Evolutionary conservation across 2,329 filamentous ascomycete species (phyloP), one percentile per base, ranked within the genome.

Genomic region (Epichloe bromicola): DNA sequence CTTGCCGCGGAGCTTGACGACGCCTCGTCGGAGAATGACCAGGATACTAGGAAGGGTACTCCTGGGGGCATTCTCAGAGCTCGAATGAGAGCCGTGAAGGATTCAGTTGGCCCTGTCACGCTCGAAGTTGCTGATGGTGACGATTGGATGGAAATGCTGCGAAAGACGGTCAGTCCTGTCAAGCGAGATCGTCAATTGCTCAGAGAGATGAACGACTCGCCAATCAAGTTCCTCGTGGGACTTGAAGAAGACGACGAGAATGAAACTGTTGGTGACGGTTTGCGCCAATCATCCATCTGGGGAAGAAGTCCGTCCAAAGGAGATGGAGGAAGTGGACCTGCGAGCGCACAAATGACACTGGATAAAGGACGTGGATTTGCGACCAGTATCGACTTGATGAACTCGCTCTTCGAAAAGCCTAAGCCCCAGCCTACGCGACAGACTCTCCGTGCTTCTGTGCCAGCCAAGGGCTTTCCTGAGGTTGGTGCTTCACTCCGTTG

Each of bases 371-470:
- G 80, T 56, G 83, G 85, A 1, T 91, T 95, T 67, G 79, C 82
- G 19, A 95, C 86, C 19, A 90, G 86, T 62, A 95, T 97, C 69
- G 93, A 96, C 71, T 73, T 96, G 65, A 96, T 95, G 88, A 91
- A 95, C 65, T 95, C 88, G 46, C 73, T 96, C 51, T 96, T 94
- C 68, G 85, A 86, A 65, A 80, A 85, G 67, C 76, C 82, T 56
- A 81, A 79, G 71, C 75, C 74, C 57, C 81, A 79, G 70, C 75
- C 74, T 49, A 75, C 75, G 56, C 68, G 70, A 49, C 73, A 78
- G 60, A 78, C 74, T 59, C 65, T 74, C 50, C 75, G 76, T 61
- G 73, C 71, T 56, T 68, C 73, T 37, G 63, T 72, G 57, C 67
- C 74, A 54, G 70, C 73, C 59, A 80, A 80, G 70, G 85, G 86